A percentile compares a stretch with the other conserved stretches of the same genome.
These are phyloP conservation scores for Boletus sp. DNA, from an alignment of 768 basidiomycete species.

Conservation along the genomic window DNA sequence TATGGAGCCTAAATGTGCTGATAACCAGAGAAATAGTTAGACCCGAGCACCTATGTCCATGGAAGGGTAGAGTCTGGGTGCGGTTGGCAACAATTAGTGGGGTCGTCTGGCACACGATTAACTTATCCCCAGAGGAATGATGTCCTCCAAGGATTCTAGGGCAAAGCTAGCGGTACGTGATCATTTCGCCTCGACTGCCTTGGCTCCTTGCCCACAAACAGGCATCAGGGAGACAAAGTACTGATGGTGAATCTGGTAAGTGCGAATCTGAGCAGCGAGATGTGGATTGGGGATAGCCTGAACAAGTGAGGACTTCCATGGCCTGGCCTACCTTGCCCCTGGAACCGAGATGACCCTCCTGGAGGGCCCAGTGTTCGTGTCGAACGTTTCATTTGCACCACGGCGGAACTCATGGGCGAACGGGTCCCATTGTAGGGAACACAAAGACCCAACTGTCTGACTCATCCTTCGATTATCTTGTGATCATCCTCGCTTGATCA, in stretches of 20 bases:
- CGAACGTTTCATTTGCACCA: neutral
- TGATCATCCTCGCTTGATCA: constrained; percentile 97
- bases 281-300: neutral
- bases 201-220: neutral
- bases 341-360: constrained; percentile 4
- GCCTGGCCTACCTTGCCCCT: neutral
- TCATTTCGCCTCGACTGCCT: neutral
- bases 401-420: neutral
- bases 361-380: neutral
- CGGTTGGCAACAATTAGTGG: neutral
- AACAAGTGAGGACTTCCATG: neutral
- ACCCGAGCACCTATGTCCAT: neutral
- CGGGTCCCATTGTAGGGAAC: neutral
- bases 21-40: neutral
- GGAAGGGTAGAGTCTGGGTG: neutral
- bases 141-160: neutral
- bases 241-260: neutral
- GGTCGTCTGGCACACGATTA: neutral
- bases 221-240: neutral
- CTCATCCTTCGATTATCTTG: constrained; percentile 60
- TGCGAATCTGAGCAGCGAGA: neutral
- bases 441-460: neutral
- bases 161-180: constrained; percentile 6
- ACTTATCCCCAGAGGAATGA: constrained; percentile 6
- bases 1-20: neutral